phyloP scores from a whole-genome alignment of 2,329 filamentous ascomycete genomes.

The Fusarium sp. region DNA sequence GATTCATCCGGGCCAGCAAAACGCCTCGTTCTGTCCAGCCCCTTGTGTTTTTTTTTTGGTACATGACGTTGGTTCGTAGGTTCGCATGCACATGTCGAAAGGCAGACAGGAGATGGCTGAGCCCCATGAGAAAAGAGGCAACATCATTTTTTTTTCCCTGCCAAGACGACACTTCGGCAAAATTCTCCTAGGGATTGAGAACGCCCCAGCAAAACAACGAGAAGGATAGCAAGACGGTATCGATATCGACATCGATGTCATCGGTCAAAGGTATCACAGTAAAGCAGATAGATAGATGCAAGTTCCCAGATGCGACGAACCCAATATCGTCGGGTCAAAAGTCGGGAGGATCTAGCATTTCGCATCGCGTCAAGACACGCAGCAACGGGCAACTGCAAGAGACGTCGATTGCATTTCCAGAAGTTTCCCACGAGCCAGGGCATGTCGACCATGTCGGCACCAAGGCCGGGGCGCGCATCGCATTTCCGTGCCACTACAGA shows the following conservation, averaged over 20 bases:
- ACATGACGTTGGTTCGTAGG: slow-evolving; percentile 11
- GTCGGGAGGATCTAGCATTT: slow-evolving; percentile 24
- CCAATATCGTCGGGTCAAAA: neutral
- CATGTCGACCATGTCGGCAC: slow-evolving; percentile 18
- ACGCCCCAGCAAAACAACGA: neutral
- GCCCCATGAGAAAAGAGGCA: neutral
- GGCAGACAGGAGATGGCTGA: neutral
- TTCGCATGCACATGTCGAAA: neutral
- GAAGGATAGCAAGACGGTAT: neutral
- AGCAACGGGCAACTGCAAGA: slow-evolving; percentile 15
- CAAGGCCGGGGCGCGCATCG: slow-evolving; percentile 33
- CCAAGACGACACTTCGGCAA: neutral
- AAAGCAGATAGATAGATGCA: neutral
- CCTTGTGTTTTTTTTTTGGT: slow-evolving; percentile 13
- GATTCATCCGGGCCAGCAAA: slow-evolving; percentile 19
- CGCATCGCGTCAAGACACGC: slow-evolving; percentile 31
- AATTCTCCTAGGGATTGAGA: neutral
- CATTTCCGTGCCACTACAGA: slow-evolving; percentile 37
- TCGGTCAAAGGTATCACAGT: neutral
- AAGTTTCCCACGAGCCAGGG: slow-evolving; percentile 21
- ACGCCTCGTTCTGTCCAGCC: slow-evolving; percentile 21
- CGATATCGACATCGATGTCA: too few relatives aligned
- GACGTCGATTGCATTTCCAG: slow-evolving; percentile 36
- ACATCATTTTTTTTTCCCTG: too few relatives aligned
- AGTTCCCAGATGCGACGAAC: slow-evolving; percentile 2